Evolutionary conservation across 148 eudicot species (phyloP), one percentile per base, ranked within the genome.

Genomic region (Rhododendron simsii): DNA sequence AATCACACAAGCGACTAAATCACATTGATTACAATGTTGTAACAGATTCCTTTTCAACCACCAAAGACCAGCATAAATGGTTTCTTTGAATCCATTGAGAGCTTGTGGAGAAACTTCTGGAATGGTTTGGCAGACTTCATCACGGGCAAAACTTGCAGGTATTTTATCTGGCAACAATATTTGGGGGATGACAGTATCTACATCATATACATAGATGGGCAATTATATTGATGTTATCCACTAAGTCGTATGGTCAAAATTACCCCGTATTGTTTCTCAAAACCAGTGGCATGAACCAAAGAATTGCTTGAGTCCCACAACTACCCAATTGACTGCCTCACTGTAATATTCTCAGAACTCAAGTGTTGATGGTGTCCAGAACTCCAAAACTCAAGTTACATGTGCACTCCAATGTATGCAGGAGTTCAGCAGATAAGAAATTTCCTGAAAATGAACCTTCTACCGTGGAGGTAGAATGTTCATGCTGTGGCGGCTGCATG

Each of bases 101-200:
- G 87, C n/a, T 57, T 92, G 61, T 95, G 96, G 98, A 92, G 86
- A 86, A 93, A 79, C 78, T 85, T 95, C 21, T 96, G 99, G 99
- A 59, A 85, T 87, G 92, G 90, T 86, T 81, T 95, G 84, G 87
- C 92, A 28, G 98, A 96, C 86, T 95, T 96, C 76, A 67, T 96
- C 71, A 92, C 94, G 4, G 99, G 99, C 48, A 93, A 88, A 90
- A 89, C 89, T 87, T 96, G 99, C 98, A 95, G 99, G 99, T 96
- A 91, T 74, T 65, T 88, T 53, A 59, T 80, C 53, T 26, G 59
- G 55, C 8, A 41, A 75, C 78, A 45, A 20, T 14, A 67, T 86
- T 8, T 51, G 4, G 15, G 39, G 75, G 76, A 18, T 6, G 8
- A 30, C 18, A 18, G 15, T 30, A 30, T 71, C 37, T 71, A 30